Conservation (phyloP, 805 yeast genomes). For the Candida michaelii region DNA sequence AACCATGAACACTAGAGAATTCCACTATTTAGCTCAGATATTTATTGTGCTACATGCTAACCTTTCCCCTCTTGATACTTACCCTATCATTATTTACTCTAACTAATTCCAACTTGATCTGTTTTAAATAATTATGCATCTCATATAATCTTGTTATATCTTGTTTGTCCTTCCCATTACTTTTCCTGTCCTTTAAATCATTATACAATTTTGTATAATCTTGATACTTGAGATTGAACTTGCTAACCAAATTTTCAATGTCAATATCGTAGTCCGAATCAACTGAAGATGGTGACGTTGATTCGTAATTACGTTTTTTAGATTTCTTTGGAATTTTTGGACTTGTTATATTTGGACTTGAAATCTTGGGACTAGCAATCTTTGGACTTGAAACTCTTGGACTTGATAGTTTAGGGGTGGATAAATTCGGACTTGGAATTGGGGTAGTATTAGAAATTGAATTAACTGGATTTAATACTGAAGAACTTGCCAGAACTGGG, state of each 20-base stretch:
- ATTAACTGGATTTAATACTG: background rate
- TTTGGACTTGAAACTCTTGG: too few relatives aligned
- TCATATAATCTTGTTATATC: constrained; percentile 42
- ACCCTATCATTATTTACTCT: constrained; percentile 33
- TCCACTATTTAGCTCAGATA: too few relatives aligned
- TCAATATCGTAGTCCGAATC: constrained; percentile 21
- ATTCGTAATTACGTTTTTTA: constrained; percentile 15
- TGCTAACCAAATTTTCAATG: constrained; percentile 38
- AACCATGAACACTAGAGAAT: too few relatives aligned
- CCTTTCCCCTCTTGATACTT: background rate
- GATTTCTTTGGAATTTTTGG: constrained; percentile 1
- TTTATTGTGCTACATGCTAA: too few relatives aligned
- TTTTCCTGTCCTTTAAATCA: constrained; percentile 14
- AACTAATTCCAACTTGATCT: constrained; percentile 60
- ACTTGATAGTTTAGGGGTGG: too few relatives aligned
- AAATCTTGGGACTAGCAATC: too few relatives aligned
- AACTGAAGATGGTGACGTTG: constrained; percentile 38
- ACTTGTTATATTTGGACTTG: too few relatives aligned
- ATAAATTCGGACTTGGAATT: constrained; percentile 15
- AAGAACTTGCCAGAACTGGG: background rate
- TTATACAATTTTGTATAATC: constrained; percentile 51
- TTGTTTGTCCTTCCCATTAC: constrained; percentile 17
- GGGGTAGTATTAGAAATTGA: constrained; percentile 5
- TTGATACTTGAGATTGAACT: constrained; percentile 47
- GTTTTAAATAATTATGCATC: constrained; percentile 50